These are phyloP conservation scores for Oxytropis ochrocephala DNA, from an alignment of 306 rosid species.

Conservation along the genomic window DNA sequence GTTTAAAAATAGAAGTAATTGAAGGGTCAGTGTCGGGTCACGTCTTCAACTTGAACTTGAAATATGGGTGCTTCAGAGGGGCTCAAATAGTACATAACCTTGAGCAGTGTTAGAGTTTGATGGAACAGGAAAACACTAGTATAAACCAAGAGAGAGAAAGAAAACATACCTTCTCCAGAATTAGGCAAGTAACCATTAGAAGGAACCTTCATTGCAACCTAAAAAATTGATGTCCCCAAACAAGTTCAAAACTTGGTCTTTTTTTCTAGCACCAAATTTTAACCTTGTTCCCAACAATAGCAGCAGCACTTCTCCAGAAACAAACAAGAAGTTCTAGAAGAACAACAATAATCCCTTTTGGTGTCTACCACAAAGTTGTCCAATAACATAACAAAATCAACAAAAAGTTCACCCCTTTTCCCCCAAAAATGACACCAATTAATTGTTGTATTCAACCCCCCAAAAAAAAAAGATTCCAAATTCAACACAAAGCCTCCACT, in stretches of 20 bases:
- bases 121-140: conserved; percentile 7
- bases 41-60: too few relatives aligned
- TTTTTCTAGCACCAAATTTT: conserved; percentile 24
- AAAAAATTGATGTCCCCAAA: conserved; percentile 18
- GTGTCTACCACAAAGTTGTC: conserved; percentile 15
- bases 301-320: conserved; percentile 25
- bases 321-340: conserved; percentile 3
- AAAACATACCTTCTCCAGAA: conserved; percentile 74
- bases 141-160: background rate
- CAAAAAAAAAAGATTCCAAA: too few relatives aligned
- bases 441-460: too few relatives aligned
- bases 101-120: background rate
- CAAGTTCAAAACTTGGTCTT: conserved; percentile 30
- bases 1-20: too few relatives aligned
- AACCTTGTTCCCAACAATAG: conserved; percentile 25
- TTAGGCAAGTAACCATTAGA: conserved; percentile 63
- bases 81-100: background rate
- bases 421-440: too few relatives aligned
- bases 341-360: conserved; percentile 7
- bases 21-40: too few relatives aligned
- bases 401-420: conserved; percentile 14
- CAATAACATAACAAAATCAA: conserved; percentile 33
- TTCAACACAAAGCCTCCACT: conserved; percentile 23
- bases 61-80: too few relatives aligned
- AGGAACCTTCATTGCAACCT: conserved; percentile 74